Percentiles rank a stretch among this genome's conserved stretches.
Evolutionary conservation across 2,329 filamentous ascomycete genomes (phyloP).

Genomic region (Trichoderma endophyticum): DNA sequence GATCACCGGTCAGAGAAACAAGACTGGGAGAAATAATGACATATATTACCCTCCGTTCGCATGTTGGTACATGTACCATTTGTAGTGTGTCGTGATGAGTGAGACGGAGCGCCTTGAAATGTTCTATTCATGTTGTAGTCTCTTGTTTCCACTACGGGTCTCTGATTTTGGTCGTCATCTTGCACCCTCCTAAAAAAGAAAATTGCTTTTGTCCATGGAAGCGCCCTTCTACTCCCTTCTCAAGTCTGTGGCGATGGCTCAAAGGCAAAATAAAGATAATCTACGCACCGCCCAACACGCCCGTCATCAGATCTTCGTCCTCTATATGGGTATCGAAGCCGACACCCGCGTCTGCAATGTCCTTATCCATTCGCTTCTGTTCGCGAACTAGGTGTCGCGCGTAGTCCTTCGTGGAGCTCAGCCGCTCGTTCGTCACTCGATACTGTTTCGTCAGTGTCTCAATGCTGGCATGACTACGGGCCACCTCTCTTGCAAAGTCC

Average conservation of each 20-base stretch:
- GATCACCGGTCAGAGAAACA: not conserved
- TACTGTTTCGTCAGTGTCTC: slow-evolving; percentile 46
- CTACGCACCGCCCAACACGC: slow-evolving; percentile 30
- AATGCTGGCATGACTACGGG: slow-evolving; percentile 41
- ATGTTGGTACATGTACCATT: not conserved
- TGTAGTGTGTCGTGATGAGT: not conserved
- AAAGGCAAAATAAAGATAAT: not conserved
- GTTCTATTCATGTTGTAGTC: not conserved
- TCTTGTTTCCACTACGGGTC: not conserved
- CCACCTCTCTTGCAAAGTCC: slow-evolving; percentile 49
- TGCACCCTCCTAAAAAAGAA: not conserved
- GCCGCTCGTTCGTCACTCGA: slow-evolving; percentile 50
- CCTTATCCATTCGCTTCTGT: slow-evolving; percentile 46
- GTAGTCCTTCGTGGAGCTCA: slow-evolving; percentile 56
- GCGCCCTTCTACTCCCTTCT: not conserved
- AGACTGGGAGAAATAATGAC: not conserved
- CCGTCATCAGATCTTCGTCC: slow-evolving; percentile 61
- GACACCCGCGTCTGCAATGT: slow-evolving; percentile 33
- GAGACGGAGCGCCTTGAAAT: not conserved
- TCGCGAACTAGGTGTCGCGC: slow-evolving; percentile 47
- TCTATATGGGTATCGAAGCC: slow-evolving; percentile 50
- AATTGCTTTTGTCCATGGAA: not conserved
- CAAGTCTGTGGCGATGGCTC: not conserved
- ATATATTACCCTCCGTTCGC: not conserved
- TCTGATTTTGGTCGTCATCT: not conserved